phyloP scores from a whole-genome alignment of 371 early-diverging fungal species.

The Mucor saturninus region DNA sequence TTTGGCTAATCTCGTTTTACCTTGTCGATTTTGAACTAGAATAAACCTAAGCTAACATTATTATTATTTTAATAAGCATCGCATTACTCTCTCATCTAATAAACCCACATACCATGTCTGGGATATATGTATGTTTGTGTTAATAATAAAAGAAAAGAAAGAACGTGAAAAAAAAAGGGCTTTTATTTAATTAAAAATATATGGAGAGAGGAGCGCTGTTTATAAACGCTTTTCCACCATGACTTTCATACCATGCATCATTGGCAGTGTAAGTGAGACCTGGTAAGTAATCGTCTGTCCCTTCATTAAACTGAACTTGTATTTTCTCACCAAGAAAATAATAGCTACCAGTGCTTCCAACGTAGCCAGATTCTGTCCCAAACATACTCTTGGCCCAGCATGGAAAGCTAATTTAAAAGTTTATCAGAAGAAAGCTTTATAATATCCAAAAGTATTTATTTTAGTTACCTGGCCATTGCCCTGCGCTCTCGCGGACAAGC shows the following conservation, averaged over 20 bases:
- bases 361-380: conserved; percentile 60
- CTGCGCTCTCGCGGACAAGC: conserved; percentile 38
- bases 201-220: background rate
- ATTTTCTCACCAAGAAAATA: conserved; percentile 43
- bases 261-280: conserved; percentile 52
- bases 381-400: conserved; percentile 74
- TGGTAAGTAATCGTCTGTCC: conserved; percentile 41
- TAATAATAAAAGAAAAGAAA: background rate
- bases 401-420: conserved; percentile 49
- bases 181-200: background rate
- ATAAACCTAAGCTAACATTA: conserved; percentile 89
- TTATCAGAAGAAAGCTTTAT: background rate
- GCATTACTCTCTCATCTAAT: too few relatives aligned
- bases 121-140: background rate
- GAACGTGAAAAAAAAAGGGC: background rate
- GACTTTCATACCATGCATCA: conserved; percentile 51
- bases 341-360: conserved; percentile 51
- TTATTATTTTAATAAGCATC: background rate
- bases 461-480: conserved; percentile 39
- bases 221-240: conserved; percentile 36
- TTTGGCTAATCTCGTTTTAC: conserved; percentile 95
- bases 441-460: too few relatives aligned
- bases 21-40: conserved; percentile 96
- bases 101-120: too few relatives aligned
- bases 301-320: conserved; percentile 48